A percentile compares a stretch with the other conserved stretches of the same genome.
Evolutionary conservation across 2,329 filamentous ascomycete species (phyloP).

Genomic region (Cercospora sesami): DNA sequence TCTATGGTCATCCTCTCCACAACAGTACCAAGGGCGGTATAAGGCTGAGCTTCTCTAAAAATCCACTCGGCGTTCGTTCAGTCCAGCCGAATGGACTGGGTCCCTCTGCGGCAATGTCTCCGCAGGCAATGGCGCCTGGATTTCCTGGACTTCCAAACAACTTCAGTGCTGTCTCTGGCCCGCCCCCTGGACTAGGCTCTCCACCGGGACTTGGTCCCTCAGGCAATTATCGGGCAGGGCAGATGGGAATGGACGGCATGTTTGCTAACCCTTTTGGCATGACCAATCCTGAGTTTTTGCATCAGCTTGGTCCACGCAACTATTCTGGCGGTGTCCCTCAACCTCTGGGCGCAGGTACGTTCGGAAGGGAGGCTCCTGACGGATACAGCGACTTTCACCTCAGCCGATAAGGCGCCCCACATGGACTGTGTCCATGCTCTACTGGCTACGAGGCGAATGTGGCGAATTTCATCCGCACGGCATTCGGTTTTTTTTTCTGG

Average conservation of each 20-base stretch:
- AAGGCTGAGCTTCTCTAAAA: constrained; percentile 94
- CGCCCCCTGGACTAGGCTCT: constrained; percentile 75
- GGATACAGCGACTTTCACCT: constrained; percentile 20
- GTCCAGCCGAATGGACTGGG: constrained; percentile 62
- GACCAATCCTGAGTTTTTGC: constrained; percentile 26
- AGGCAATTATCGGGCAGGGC: constrained; percentile 22
- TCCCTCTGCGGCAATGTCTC: constrained; percentile 52
- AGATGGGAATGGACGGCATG: constrained; percentile 32
- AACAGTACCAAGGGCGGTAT: constrained; percentile 96
- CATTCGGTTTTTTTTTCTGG: background rate
- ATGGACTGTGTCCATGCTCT: background rate
- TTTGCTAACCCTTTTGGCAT: constrained; percentile 35
- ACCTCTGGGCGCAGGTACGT: constrained; percentile 32
- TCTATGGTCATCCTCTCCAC: constrained; percentile 83
- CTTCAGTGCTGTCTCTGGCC: constrained; percentile 58
- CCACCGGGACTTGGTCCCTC: constrained; percentile 55
- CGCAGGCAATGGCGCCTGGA: constrained; percentile 55
- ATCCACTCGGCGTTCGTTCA: constrained; percentile 87
- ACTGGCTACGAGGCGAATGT: background rate
- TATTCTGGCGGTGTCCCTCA: constrained; percentile 35
- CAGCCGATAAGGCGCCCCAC: constrained; percentile 1
- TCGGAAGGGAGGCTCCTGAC: constrained; percentile 25
- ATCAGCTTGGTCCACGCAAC: constrained; percentile 29
- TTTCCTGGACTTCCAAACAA: constrained; percentile 63
- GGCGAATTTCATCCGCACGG: background rate